phyloP scores from a whole-genome alignment of 2,329 filamentous ascomycete species.

The Fusarium haematococcum region DNA sequence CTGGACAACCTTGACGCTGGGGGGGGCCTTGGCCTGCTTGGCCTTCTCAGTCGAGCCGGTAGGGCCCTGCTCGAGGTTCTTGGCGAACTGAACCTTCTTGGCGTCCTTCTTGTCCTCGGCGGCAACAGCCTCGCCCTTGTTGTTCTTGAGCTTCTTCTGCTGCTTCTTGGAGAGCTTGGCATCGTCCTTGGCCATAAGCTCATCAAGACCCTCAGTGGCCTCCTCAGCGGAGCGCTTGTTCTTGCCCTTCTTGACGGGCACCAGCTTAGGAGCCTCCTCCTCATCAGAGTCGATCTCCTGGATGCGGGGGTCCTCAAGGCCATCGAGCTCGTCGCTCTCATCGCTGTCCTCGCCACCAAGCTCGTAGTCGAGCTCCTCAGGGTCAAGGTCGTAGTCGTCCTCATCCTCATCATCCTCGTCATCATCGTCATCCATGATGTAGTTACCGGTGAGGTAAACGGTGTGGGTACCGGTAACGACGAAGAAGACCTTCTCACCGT shows the following conservation, averaged over 20 bases:
- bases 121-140: constrained; percentile 87
- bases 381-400: constrained; percentile 84
- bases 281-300: constrained; percentile 82
- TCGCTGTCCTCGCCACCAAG: constrained; percentile 80
- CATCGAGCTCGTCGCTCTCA: constrained; percentile 81
- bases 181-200: constrained; percentile 85
- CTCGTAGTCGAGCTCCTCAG: constrained; percentile 81
- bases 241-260: constrained; percentile 77
- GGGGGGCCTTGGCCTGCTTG: constrained; percentile 60
- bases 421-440: constrained; percentile 79
- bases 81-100: constrained; percentile 99
- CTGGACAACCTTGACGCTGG: constrained; percentile 82
- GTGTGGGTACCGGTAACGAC: constrained; percentile 89
- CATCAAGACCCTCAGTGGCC: constrained; percentile 77
- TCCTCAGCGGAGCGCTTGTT: constrained; percentile 93
- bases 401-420: constrained; percentile 74
- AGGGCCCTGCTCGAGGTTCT: constrained; percentile 97
- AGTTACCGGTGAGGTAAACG: constrained; percentile 95
- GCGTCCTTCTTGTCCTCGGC: constrained; percentile 69
- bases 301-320: constrained; percentile 82
- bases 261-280: constrained; percentile 75
- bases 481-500: constrained; percentile 93
- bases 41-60: constrained; percentile 72
- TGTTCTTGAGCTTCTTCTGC: constrained; percentile 98
- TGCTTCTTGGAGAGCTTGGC: constrained; percentile 94